Base-by-base conservation (phyloP, 1,284 basidiomycete species). In the Volvariella volvacea region DNA sequence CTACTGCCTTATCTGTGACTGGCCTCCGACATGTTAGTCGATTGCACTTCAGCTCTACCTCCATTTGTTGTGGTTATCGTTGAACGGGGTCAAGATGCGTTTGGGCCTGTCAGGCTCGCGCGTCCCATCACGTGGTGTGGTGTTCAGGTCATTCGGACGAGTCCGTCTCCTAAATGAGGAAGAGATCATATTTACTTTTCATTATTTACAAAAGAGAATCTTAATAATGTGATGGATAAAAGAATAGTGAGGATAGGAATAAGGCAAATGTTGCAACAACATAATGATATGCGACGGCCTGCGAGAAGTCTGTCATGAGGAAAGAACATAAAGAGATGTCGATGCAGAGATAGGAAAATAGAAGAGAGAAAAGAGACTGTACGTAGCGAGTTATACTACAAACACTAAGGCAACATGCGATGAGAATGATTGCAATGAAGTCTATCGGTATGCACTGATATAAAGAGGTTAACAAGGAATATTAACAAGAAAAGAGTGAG, bases 1-100 rank as follows among this genome's bases (percentile, higher is more conserved):
- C 87, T 14, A 90, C 87, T 1, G 87, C 87, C 60, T 87, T 89
- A 54, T 88, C 87, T 1, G 67, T 66, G 41, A 90, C 59, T 1
- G 69, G 50, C 53, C 72, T 74, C 46, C 86, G 74, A 59, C 86
- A 88, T 21, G 76, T 81, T 45, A 88, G 67, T 30, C 78, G 71
- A 59, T 90, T 90, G 59, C 87, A 90, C 54, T 79, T 85, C 39
- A 90, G 64, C 42, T 74, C 72, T n/a, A 65, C 66, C 51, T 75
- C 73, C 73, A 74, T 74, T 22, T 39, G 2, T 21, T 30, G 34
- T 6, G 25, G n/a, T n/a, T n/a, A n/a, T n/a, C n/a, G n/a, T n/a
- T n/a, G n/a, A n/a, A n/a, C n/a, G n/a, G n/a, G n/a, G n/a, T n/a
- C n/a, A n/a, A n/a, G n/a, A n/a, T n/a, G n/a, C n/a, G n/a, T n/a